Conservation (phyloP, 805 yeast genomes). For the Zygosaccharomyces pseudorouxii region DNA sequence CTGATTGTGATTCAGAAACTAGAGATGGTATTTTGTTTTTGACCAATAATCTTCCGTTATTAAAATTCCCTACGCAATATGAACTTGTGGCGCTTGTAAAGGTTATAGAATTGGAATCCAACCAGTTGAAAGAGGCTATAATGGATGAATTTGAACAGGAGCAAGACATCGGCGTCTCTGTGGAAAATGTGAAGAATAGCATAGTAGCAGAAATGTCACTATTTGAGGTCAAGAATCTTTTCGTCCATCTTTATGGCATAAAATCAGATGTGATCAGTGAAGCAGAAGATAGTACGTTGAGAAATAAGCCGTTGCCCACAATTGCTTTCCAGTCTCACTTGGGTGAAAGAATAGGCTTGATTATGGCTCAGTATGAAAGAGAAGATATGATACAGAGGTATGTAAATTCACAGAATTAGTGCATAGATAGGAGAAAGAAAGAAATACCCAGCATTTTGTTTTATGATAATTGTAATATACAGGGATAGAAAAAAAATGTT, state of each 20-base stretch:
- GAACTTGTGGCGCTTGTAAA: conserved; percentile 23
- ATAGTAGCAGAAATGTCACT: conserved; percentile 15
- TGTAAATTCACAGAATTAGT: background rate
- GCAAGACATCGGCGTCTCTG: background rate
- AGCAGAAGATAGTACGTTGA: conserved; percentile 19
- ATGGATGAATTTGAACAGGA: conserved; percentile 14
- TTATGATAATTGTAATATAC: background rate
- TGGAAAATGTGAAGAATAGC: conserved; percentile 6
- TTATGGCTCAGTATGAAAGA: background rate
- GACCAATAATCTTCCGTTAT: conserved; percentile 18
- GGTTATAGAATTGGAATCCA: conserved; percentile 20
- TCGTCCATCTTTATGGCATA: conserved; percentile 16
- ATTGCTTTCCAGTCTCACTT: background rate
- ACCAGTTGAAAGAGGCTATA: conserved; percentile 25
- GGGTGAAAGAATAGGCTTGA: background rate
- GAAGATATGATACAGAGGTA: background rate
- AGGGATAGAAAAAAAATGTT: background rate
- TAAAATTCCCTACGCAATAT: conserved; percentile 20
- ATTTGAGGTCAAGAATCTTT: conserved; percentile 11
- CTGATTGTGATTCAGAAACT: conserved; percentile 10
- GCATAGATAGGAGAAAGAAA: background rate
- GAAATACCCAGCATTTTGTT: background rate
- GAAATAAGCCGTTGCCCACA: conserved; percentile 8
- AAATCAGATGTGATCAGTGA: conserved; percentile 15
- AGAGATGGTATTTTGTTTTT: conserved; percentile 20